A percentile compares a stretch with the other conserved stretches of the same genome.
phyloP scores from a whole-genome alignment of 495 filamentous ascomycete species.

The Aspergillus haitiensis region DNA sequence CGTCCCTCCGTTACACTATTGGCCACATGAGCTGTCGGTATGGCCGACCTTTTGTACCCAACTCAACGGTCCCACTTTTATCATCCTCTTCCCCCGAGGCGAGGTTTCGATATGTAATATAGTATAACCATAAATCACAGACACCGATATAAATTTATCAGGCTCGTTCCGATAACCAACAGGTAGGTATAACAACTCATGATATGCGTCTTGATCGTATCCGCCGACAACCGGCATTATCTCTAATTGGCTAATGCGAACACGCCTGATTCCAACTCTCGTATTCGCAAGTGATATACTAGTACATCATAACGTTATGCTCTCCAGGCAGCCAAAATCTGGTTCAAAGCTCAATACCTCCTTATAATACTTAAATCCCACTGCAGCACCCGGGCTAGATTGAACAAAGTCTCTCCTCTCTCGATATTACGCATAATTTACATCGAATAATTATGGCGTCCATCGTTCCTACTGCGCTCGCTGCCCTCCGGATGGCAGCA shows the following conservation, averaged over 20 bases:
- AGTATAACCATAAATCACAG: too few relatives aligned
- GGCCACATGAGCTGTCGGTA: too few relatives aligned
- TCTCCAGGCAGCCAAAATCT: background rate
- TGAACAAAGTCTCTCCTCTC: background rate
- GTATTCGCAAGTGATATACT: background rate
- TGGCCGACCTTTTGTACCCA: too few relatives aligned
- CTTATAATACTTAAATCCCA: background rate
- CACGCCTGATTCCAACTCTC: background rate
- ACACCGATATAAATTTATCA: too few relatives aligned
- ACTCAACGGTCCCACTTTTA: too few relatives aligned
- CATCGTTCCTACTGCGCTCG: background rate
- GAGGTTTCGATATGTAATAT: too few relatives aligned
- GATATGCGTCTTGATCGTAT: background rate
- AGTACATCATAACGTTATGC: slow-evolving; percentile 1
- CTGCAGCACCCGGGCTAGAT: background rate
- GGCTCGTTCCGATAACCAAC: too few relatives aligned
- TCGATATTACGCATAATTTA: background rate
- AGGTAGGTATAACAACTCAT: too few relatives aligned
- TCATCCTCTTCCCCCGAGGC: too few relatives aligned
- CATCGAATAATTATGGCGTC: background rate
- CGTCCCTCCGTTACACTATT: too few relatives aligned
- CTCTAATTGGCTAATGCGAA: background rate
- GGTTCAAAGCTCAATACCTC: background rate
- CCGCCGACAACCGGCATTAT: background rate
- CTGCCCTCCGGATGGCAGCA: background rate